These are phyloP conservation scores for Plectranthus barbatus DNA, from an alignment of 257 asterid genomes.

Conservation along the genomic window DNA sequence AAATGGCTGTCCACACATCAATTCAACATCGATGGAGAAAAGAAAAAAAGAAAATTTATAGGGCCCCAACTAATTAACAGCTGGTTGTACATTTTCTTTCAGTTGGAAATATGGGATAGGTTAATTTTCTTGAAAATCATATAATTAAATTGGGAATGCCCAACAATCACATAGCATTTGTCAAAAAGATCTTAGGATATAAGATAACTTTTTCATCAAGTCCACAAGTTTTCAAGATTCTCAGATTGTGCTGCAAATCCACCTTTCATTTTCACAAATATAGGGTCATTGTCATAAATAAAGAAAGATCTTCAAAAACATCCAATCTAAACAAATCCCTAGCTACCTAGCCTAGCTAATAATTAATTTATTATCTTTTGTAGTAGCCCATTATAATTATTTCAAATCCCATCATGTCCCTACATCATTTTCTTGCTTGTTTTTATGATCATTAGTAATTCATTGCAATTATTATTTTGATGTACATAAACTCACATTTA, in stretches of 20 bases:
- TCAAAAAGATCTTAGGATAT: slow-evolving; percentile 17
- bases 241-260: slow-evolving; percentile 18
- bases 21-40: slow-evolving; percentile 6
- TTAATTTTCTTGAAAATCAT: slow-evolving; percentile 14
- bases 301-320: slow-evolving; percentile 23
- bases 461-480: not conserved
- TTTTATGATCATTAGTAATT: not conserved
- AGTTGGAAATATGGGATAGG: slow-evolving; percentile 18
- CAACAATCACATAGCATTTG: slow-evolving; percentile 24
- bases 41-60: not conserved
- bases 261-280: slow-evolving; percentile 19
- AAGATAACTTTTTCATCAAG: slow-evolving; percentile 8
- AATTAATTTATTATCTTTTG: not conserved
- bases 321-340: slow-evolving; percentile 37
- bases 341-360: not conserved
- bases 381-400: slow-evolving; percentile 10
- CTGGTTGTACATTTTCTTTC: not conserved
- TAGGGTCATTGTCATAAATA: slow-evolving; percentile 13
- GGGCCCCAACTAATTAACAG: slow-evolving; percentile 4
- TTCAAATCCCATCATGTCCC: slow-evolving; percentile 25
- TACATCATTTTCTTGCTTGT: not conserved
- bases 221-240: slow-evolving; percentile 24
- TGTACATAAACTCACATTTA: not conserved
- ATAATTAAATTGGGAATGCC: slow-evolving; percentile 14
- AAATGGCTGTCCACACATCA: slow-evolving; percentile 17